Base-by-base conservation (phyloP, 1,284 basidiomycete species). In the Naganishia liquefaciens region DNA sequence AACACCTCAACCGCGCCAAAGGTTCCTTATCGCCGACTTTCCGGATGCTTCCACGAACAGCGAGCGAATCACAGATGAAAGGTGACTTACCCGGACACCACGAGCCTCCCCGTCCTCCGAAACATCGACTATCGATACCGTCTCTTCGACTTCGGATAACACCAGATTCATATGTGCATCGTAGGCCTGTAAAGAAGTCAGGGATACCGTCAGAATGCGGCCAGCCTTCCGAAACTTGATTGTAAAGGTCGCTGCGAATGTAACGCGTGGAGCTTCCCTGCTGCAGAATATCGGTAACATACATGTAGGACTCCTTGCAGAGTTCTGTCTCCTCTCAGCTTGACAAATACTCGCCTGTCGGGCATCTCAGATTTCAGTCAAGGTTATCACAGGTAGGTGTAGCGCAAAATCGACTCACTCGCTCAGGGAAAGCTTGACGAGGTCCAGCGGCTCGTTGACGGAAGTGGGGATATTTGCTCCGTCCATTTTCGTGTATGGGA, bases 131-230 rank as follows among this genome's bases (percentile, higher is more conserved):
- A 93, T 84, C 85, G 93, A 90, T 72, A 96, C 92, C 4, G 89
- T 91, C 80, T 99, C 96, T 76, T 98, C 94, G 10, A 98, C 96
- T 75, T 97, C 91, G 69, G 90, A 95, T 69, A 99, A 83, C 68
- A 99, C 97, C 73, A 99, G 83, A 79, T 99, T 99, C 95, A 99
- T 98, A 80, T 99, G 96, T 27, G 94, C 94, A 80, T 99, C 96
- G 76, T 99, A 99, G 21, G 96, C 95, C 94, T 97, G 21, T 4
- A 5, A 30, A 17, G 37, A 28, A 10, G 25, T 11, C 23, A 13
- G n/a, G 21, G 6, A 47, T 7, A 7, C 21, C 33, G n/a, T 44
- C 43, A 49, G 44, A 13, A 9, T 23, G 21, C 15, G 19, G 11
- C 17, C 28, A 39, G 4, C 19, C 3, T 54, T 54, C 19, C 23